These are phyloP conservation scores for Graphilbum fragrans DNA, from an alignment of 2,329 filamentous ascomycete genomes.

Conservation along the genomic window DNA sequence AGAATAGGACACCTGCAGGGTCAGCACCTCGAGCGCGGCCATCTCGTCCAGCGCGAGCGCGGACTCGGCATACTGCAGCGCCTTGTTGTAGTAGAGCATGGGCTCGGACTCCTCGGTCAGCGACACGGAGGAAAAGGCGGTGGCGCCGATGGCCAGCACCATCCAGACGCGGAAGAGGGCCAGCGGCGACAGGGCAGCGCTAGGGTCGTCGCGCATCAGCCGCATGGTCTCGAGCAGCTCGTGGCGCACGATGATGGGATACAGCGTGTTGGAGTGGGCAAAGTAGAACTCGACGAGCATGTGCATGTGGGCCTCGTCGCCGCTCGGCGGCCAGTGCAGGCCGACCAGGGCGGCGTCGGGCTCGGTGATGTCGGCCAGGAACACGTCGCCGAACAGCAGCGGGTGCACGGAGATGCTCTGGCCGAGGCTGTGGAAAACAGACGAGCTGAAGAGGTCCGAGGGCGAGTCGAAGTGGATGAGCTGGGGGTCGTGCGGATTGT, in stretches of 20 bases:
- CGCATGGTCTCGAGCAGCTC: constrained; percentile 22
- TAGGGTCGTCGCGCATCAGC: constrained; percentile 17
- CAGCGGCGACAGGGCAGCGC: constrained; percentile 19
- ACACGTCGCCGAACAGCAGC: constrained; percentile 18
- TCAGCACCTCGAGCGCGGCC: constrained; percentile 29
- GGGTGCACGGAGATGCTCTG: constrained; percentile 16
- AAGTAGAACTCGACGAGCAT: constrained; percentile 30
- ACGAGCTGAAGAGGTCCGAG: constrained; percentile 13
- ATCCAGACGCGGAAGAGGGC: constrained; percentile 32
- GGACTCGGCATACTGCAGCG: constrained; percentile 26
- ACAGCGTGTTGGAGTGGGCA: constrained; percentile 32
- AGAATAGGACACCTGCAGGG: constrained; percentile 33
- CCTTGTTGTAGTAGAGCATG: constrained; percentile 28
- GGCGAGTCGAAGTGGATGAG: constrained; percentile 15
- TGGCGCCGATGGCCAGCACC: constrained; percentile 33
- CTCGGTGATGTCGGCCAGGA: constrained; percentile 13
- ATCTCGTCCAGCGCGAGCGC: constrained; percentile 25
- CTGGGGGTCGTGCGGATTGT: constrained; percentile 1
- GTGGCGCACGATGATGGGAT: constrained; percentile 25
- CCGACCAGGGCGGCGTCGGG: background rate
- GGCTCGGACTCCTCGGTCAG: constrained; percentile 30
- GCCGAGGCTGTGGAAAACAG: constrained; percentile 13
- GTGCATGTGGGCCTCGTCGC: constrained; percentile 15
- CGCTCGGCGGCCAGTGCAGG: constrained; percentile 9
- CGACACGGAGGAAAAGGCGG: constrained; percentile 28